phyloP scores from a whole-genome alignment of 148 eudicot genomes.

The Camellia granthamiana region DNA sequence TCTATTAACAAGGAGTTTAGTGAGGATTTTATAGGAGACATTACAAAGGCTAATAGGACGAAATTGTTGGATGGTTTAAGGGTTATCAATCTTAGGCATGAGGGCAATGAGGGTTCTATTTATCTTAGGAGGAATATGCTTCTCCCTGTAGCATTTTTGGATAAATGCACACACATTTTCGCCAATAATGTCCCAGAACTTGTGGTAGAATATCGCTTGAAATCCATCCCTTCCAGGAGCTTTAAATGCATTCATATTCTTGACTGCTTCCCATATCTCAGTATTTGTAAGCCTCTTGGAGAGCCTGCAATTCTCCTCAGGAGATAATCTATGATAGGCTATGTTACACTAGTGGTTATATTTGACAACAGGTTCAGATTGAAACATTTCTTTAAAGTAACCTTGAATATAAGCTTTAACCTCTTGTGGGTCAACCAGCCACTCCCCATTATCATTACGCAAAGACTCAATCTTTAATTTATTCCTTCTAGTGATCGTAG shows the following conservation, averaged over 20 bases:
- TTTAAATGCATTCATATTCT: too few relatives aligned
- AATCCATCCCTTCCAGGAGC: background rate
- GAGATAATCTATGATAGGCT: too few relatives aligned
- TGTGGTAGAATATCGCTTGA: background rate
- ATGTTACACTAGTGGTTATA: too few relatives aligned
- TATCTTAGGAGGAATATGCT: background rate
- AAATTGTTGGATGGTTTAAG: background rate
- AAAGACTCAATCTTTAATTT: background rate
- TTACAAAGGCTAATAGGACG: background rate
- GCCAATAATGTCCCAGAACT: background rate
- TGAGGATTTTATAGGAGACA: too few relatives aligned
- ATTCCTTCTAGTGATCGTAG: background rate
- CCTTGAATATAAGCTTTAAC: background rate
- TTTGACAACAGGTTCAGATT: too few relatives aligned
- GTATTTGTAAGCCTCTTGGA: too few relatives aligned
- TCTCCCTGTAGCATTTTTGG: background rate
- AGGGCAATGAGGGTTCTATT: background rate
- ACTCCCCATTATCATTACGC: background rate
- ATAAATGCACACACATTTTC: too few relatives aligned
- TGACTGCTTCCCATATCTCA: too few relatives aligned
- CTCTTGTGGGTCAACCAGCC: background rate
- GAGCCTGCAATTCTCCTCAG: too few relatives aligned
- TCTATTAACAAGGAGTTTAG: too few relatives aligned
- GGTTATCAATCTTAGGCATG: background rate
- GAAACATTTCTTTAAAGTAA: too few relatives aligned